Percentiles rank a stretch among this genome's conserved stretches.
Conservation (phyloP, 805 yeast genomes). For the Kurtzmaniella cleridarum region DNA sequence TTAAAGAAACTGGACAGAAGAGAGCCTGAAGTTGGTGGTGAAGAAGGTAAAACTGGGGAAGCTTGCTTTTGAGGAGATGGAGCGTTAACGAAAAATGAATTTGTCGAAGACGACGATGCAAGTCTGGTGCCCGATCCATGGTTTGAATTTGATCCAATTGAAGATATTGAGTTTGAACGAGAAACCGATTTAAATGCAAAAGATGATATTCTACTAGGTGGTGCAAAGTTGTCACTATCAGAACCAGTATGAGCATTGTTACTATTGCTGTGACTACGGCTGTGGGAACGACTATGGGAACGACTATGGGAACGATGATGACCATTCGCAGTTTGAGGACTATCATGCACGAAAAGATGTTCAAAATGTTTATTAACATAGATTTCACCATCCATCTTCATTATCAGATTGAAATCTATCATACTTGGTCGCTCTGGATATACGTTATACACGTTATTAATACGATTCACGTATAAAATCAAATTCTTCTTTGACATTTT, state of each 20-base stretch:
- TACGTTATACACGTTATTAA: slow-evolving; percentile 46
- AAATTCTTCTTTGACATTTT: slow-evolving; percentile 46
- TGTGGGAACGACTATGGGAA: background rate
- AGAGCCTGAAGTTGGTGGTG: background rate
- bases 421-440: slow-evolving; percentile 54
- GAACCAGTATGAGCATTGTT: background rate
- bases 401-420: slow-evolving; percentile 52
- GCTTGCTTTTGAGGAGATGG: slow-evolving; percentile 13
- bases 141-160: slow-evolving; percentile 11
- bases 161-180: slow-evolving; percentile 13
- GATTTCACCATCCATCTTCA: slow-evolving; percentile 52
- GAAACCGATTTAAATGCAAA: slow-evolving; percentile 11
- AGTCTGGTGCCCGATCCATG: slow-evolving; percentile 12
- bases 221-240: slow-evolving; percentile 6
- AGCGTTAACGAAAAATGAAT: slow-evolving; percentile 26
- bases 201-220: slow-evolving; percentile 5
- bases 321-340: slow-evolving; percentile 6
- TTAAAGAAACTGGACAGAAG: slow-evolving; percentile 19
- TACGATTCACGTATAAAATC: slow-evolving; percentile 43
- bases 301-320: too few species aligned
- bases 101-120: slow-evolving; percentile 18
- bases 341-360: slow-evolving; percentile 22
- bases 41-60: slow-evolving; percentile 2
- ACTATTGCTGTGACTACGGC: background rate
- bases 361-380: slow-evolving; percentile 39